Percentiles rank a stretch among this genome's conserved stretches.
phyloP scores from a whole-genome alignment of 768 basidiomycete genomes.

The Atractiella rhizophila region DNA sequence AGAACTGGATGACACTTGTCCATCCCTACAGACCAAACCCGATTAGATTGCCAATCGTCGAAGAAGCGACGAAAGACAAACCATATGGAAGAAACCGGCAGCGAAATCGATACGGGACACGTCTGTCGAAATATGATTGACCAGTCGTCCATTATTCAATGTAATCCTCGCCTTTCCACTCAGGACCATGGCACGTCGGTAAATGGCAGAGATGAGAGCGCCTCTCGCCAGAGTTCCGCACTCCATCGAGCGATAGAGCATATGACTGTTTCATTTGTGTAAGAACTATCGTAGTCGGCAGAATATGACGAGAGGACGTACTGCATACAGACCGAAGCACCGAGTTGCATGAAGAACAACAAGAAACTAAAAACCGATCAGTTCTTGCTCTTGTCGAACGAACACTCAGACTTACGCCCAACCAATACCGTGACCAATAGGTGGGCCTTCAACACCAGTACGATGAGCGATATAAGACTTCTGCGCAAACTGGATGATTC shows the following conservation, averaged over 20 bases:
- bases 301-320: conserved; percentile 30
- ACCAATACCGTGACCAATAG: conserved; percentile 33
- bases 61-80: conserved; percentile 32
- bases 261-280: conserved; percentile 21
- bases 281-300: conserved; percentile 13
- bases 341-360: conserved; percentile 41
- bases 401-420: conserved; percentile 36
- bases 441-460: conserved; percentile 21
- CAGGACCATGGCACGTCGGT: conserved; percentile 46
- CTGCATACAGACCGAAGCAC: conserved; percentile 41
- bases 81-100: conserved; percentile 23
- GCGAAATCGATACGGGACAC: conserved; percentile 74
- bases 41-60: not conserved
- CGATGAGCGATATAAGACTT: conserved; percentile 33
- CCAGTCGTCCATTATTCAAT: conserved; percentile 63
- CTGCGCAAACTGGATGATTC: conserved; percentile 43
- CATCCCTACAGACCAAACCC: too few species aligned
- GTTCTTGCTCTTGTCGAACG: conserved; percentile 42
- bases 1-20: conserved; percentile 38
- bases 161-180: conserved; percentile 53
- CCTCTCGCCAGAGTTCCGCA: conserved; percentile 58
- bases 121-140: conserved; percentile 82
- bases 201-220: conserved; percentile 68
- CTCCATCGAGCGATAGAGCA: conserved; percentile 54
- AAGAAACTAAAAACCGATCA: conserved; percentile 44